phyloP scores from a whole-genome alignment of 164 flowering plant genomes.

The Dillenia turbinata region DNA sequence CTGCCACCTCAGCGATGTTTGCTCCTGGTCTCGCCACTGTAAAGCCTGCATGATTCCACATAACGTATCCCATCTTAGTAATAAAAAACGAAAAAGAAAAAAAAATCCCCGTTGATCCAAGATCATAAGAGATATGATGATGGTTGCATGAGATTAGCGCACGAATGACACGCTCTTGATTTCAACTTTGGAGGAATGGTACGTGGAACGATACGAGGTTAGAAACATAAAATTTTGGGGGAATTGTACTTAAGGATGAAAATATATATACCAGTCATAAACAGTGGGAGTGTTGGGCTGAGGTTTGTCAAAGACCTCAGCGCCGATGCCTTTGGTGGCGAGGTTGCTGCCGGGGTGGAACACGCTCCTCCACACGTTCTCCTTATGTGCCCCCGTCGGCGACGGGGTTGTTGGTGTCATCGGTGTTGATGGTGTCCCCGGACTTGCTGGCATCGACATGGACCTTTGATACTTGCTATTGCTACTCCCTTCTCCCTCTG shows the following conservation, averaged over 20 bases:
- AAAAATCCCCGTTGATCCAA: background rate
- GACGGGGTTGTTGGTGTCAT: constrained; percentile 53
- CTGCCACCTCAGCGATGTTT: constrained; percentile 25
- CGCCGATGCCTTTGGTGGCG: constrained; percentile 60
- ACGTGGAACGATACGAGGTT: no score
- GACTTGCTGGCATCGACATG: constrained; percentile 53
- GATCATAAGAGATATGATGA: background rate
- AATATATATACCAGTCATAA: constrained; percentile 72
- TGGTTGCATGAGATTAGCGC: no score
- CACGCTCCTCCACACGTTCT: constrained; percentile 97
- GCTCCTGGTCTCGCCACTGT: constrained; percentile 70
- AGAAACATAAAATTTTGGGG: background rate
- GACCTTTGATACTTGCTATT: constrained; percentile 44
- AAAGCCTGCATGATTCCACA: constrained; percentile 41
- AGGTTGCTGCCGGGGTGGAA: constrained; percentile 94
- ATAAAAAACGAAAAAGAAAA: background rate
- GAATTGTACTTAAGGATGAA: background rate
- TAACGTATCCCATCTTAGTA: background rate
- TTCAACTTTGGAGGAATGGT: no score
- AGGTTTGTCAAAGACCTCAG: constrained; percentile 70
- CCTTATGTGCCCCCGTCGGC: constrained; percentile 45
- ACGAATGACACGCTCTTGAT: no score
- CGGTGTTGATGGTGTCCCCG: constrained; percentile 49
- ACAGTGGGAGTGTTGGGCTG: constrained; percentile 85
- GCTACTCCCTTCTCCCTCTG: constrained; percentile 28